Evolutionary conservation across 805 yeast species (phyloP), one percentile per base, ranked within the genome.

Genomic region (Candida dajiaensis): DNA sequence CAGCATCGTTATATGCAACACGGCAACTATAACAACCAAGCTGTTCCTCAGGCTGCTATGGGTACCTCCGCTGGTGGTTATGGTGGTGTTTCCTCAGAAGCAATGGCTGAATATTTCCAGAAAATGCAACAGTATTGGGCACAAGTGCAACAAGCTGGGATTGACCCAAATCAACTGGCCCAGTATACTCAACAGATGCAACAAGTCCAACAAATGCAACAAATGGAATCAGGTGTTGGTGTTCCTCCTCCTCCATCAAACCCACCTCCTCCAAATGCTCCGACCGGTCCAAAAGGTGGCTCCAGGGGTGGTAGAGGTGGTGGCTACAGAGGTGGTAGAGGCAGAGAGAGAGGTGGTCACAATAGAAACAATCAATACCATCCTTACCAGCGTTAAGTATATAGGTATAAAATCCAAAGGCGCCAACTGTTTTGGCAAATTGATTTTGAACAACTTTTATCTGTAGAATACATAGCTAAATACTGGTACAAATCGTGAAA

Each of bases 51-150:
- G 20, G 18, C 36, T 33, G 58, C 65, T 54, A 51, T 56, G 63
- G 58, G 62, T 53, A 44, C 57, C 31, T 28, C 31, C 7, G 7
- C 36, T 33, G 36, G 36, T 33, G 51, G 45, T 53, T 31, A 39
- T 9, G 43, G 51, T 7, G 61, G 57, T 41, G 56, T 60, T 41
- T 46, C 56, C 11, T 71, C 83, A 11, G 84, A 79, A 53, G 77
- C 77, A 69, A 74, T 79, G 76, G 78, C 73, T 44, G 84, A 79
- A 50, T 81, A 81, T 58, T 77, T 81, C 72, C 78, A 76, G 60
- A 73, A 77, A 60, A 74, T 78, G 78, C 80, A 76, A 59, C 78
- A 74, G 53, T 77, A 77, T 52, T 81, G 85, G 84, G 74, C 73
- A 57, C 77, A 77, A 71, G 70, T 73, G 61, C 84, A 80, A 57